These are phyloP conservation scores for Meyerozyma sp. DNA, from an alignment of 1,139 yeast genomes.

Conservation along the genomic window DNA sequence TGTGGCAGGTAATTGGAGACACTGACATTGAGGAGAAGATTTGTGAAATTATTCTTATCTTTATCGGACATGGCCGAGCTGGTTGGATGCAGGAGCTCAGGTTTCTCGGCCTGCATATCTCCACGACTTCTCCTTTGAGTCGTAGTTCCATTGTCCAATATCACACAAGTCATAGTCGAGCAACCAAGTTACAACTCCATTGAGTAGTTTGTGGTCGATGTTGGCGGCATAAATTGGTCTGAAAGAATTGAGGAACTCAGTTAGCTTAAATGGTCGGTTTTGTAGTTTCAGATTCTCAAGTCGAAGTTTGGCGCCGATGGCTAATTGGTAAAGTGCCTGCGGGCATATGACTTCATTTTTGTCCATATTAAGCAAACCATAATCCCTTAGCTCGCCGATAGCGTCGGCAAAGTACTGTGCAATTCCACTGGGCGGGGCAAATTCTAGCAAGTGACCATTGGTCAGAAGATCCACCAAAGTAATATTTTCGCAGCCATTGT, in stretches of 20 bases:
- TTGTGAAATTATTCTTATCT: background rate
- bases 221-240: background rate
- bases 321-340: background rate
- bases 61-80: background rate
- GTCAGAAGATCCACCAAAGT: background rate
- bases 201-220: background rate
- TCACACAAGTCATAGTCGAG: constrained; percentile 1
- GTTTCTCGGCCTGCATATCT: background rate
- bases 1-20: constrained; percentile 78
- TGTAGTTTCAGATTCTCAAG: background rate
- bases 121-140: background rate
- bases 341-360: background rate
- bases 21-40: constrained; percentile 18
- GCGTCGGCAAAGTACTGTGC: background rate
- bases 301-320: background rate
- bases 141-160: background rate
- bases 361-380: background rate
- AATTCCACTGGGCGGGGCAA: background rate
- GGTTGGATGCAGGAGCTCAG: background rate
- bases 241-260: background rate
- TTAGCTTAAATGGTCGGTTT: background rate
- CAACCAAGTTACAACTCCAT: background rate
- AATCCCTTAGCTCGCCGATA: background rate
- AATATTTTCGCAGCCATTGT: background rate
- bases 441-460: background rate